Evolutionary conservation across 805 yeast genomes (phyloP).

Genomic region (Monosporozyma aquatica): DNA sequence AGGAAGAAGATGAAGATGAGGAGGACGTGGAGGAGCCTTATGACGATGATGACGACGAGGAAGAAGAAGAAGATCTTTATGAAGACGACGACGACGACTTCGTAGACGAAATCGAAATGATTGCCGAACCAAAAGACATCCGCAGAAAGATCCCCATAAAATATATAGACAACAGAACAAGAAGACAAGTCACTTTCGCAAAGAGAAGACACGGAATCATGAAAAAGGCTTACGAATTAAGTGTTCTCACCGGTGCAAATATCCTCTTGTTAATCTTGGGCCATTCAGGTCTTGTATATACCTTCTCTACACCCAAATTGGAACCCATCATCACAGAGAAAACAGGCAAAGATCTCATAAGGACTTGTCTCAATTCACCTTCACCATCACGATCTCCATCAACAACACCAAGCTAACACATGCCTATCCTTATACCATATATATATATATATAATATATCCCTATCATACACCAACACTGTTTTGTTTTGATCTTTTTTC

Average conservation of each 20-base stretch:
- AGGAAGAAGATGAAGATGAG: not conserved
- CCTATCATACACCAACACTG: too few species aligned
- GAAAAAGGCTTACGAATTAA: constrained; percentile 95
- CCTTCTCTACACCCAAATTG: constrained; percentile 92
- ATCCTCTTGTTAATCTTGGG: constrained; percentile 85
- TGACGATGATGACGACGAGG: constrained; percentile 6
- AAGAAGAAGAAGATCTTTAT: not conserved
- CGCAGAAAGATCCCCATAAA: constrained; percentile 39
- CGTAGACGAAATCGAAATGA: constrained; percentile 5
- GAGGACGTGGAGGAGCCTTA: not conserved
- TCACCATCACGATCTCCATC: not conserved
- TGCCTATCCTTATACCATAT: too few species aligned
- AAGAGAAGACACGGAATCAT: constrained; percentile 96
- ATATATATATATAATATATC: too few species aligned
- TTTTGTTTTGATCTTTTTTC: too few species aligned
- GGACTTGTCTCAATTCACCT: constrained; percentile 70
- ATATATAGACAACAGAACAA: constrained; percentile 88
- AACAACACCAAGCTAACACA: too few species aligned
- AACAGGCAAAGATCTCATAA: constrained; percentile 90
- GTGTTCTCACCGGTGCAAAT: constrained; percentile 94
- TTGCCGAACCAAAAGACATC: constrained; percentile 4
- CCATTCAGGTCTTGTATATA: constrained; percentile 92
- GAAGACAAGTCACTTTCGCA: constrained; percentile 95
- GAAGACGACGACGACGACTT: constrained; percentile 7
- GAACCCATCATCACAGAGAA: constrained; percentile 91